Conservation (phyloP, 2,329 filamentous ascomycete species). For the Trichoderma citrinoviride region DNA sequence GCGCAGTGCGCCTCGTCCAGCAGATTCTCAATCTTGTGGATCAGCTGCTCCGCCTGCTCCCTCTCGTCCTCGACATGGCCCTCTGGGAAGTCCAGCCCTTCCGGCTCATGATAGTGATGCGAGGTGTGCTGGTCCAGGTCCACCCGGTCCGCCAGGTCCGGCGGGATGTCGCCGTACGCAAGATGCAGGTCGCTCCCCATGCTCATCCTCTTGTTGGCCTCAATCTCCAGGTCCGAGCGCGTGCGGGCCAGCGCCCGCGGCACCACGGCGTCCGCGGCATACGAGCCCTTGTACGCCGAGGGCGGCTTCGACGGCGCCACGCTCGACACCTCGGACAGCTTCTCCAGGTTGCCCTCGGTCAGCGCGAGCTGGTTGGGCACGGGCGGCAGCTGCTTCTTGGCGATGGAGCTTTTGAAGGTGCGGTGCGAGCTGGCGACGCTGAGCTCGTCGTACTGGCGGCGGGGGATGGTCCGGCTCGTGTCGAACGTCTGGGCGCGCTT, state of each 20-base stretch:
- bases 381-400: conserved; percentile 30
- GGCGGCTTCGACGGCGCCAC: conserved; percentile 46
- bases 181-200: conserved; percentile 82
- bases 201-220: conserved; percentile 27
- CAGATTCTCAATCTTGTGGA: conserved; percentile 71
- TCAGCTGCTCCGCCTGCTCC: conserved; percentile 54
- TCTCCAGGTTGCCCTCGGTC: conserved; percentile 53
- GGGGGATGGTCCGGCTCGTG: conserved; percentile 27
- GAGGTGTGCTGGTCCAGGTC: conserved; percentile 44
- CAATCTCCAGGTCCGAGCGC: conserved; percentile 41
- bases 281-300: conserved; percentile 41
- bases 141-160: conserved; percentile 56
- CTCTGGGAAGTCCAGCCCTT: conserved; percentile 37
- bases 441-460: conserved; percentile 30
- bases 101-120: conserved; percentile 31
- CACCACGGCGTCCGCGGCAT: conserved; percentile 33
- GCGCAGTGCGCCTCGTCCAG: conserved; percentile 86
- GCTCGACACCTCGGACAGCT: conserved; percentile 52
- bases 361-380: conserved; percentile 40
- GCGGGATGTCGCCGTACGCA: conserved; percentile 81
- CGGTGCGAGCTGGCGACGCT: conserved; percentile 44
- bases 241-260: conserved; percentile 33
- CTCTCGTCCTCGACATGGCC: conserved; percentile 48
- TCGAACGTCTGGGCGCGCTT: conserved; percentile 31
- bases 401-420: conserved; percentile 40